Evolutionary conservation across 176 grass and related monocot species (phyloP).

Genomic region (Miscanthus lutarioriparius): DNA sequence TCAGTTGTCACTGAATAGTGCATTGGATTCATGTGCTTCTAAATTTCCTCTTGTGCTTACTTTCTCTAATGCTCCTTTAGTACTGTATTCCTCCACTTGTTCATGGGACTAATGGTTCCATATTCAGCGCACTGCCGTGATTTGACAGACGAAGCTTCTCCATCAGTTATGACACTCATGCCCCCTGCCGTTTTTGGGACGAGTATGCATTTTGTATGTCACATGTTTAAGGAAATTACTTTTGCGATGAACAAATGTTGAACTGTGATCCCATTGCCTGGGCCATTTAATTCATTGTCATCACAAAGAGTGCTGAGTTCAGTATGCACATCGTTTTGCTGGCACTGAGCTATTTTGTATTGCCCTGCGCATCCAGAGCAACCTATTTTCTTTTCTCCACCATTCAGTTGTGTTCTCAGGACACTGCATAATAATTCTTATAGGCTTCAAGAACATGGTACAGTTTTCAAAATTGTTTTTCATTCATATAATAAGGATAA

Average conservation of each 20-base stretch:
- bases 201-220: not conserved
- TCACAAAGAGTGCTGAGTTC: not conserved
- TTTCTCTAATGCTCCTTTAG: not conserved
- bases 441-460: not conserved
- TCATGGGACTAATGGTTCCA: not conserved
- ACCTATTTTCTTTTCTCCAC: not conserved
- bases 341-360: not conserved
- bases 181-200: not conserved
- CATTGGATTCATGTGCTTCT: not conserved
- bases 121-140: not conserved
- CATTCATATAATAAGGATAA: not conserved
- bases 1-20: not conserved
- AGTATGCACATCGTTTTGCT: too few relatives aligned
- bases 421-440: not conserved
- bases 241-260: not conserved
- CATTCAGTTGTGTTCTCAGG: not conserved
- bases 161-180: not conserved
- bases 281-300: not conserved
- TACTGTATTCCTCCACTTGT: not conserved
- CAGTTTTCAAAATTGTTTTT: slow-evolving; percentile 2
- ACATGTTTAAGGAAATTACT: not conserved
- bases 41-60: not conserved
- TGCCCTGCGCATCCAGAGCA: not conserved
- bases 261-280: not conserved
- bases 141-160: not conserved